Conservation (phyloP, 2,329 filamentous ascomycete genomes). For the Fusarium brachygibbosum region DNA sequence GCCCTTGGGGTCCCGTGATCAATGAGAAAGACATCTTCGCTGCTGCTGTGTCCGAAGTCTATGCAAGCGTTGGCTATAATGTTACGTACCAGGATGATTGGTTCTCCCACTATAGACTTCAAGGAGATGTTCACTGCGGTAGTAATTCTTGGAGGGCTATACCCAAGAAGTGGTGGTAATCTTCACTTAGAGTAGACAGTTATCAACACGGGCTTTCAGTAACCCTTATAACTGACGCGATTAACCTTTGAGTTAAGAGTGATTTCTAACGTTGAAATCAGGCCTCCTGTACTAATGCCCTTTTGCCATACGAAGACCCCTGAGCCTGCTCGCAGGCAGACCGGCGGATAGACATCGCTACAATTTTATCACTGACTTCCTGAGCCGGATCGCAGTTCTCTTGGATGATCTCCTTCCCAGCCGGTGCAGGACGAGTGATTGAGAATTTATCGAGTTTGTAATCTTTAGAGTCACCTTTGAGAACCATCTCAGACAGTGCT, state of each 20-base stretch:
- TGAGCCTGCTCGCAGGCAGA: neutral
- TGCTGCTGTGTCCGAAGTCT: conserved; percentile 37
- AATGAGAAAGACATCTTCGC: conserved; percentile 47
- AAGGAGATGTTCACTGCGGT: conserved; percentile 50
- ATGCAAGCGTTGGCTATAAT: conserved; percentile 40
- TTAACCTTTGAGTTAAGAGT: no score
- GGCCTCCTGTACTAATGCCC: neutral
- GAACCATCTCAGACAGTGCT: conserved; percentile 26
- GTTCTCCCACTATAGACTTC: conserved; percentile 41
- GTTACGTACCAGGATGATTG: conserved; percentile 49
- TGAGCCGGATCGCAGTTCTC: neutral
- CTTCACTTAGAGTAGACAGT: no score
- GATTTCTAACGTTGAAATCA: neutral
- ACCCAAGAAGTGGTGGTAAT: neutral
- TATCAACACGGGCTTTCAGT: neutral
- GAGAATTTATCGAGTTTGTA: conserved; percentile 25
- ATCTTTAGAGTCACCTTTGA: conserved; percentile 23
- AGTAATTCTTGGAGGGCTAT: conserved; percentile 30
- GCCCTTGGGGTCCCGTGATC: conserved; percentile 49
- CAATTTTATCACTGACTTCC: neutral
- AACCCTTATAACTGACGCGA: no score
- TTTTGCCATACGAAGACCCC: conserved; percentile 3
- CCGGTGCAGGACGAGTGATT: conserved; percentile 15
- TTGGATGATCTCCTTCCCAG: conserved; percentile 26
- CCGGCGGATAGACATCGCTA: neutral